Evolutionary conservation across 352 stramenopile species (phyloP).

Genomic region (Phytophthora pinifolia): DNA sequence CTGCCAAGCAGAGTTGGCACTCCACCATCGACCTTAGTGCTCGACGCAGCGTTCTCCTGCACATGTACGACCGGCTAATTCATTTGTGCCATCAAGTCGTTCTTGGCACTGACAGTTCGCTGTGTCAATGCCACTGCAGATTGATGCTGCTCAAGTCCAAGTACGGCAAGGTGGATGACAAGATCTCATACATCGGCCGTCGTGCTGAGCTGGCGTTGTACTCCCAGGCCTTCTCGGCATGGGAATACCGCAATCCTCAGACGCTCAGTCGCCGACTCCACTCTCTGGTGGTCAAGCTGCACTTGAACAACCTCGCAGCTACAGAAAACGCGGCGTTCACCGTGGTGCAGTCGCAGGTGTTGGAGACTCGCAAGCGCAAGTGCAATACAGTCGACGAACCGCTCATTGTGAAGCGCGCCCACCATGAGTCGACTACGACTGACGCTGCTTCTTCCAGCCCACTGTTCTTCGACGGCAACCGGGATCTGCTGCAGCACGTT

Average conservation of each 20-base stretch:
- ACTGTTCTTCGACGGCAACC: slow-evolving; percentile 53
- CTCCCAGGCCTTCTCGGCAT: slow-evolving; percentile 45
- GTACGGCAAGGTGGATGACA: slow-evolving; percentile 56
- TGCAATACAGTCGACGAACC: slow-evolving; percentile 10
- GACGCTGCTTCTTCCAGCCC: slow-evolving; percentile 8
- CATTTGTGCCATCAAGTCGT: not conserved
- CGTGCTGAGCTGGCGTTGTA: slow-evolving; percentile 61
- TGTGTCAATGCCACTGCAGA: slow-evolving; percentile 14
- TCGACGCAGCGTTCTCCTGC: slow-evolving; percentile 52
- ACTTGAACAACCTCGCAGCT: slow-evolving; percentile 49
- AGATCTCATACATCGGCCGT: slow-evolving; percentile 64
- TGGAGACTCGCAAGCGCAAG: slow-evolving; percentile 25
- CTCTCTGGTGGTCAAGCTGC: slow-evolving; percentile 61
- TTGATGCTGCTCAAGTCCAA: slow-evolving; percentile 63
- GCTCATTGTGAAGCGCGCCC: slow-evolving; percentile 18
- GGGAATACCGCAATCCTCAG: slow-evolving; percentile 58
- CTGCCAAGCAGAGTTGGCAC: slow-evolving; percentile 44
- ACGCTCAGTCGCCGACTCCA: slow-evolving; percentile 58
- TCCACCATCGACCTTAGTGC: slow-evolving; percentile 35
- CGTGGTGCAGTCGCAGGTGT: slow-evolving; percentile 16
- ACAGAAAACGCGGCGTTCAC: slow-evolving; percentile 41
- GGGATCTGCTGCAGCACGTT: slow-evolving; percentile 42
- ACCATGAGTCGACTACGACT: not conserved
- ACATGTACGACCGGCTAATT: slow-evolving; percentile 36
- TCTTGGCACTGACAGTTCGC: not conserved